A percentile compares a stretch with the other conserved stretches of the same genome.
Evolutionary conservation across 805 yeast species (phyloP).

Genomic region (Metschnikowia proteae): DNA sequence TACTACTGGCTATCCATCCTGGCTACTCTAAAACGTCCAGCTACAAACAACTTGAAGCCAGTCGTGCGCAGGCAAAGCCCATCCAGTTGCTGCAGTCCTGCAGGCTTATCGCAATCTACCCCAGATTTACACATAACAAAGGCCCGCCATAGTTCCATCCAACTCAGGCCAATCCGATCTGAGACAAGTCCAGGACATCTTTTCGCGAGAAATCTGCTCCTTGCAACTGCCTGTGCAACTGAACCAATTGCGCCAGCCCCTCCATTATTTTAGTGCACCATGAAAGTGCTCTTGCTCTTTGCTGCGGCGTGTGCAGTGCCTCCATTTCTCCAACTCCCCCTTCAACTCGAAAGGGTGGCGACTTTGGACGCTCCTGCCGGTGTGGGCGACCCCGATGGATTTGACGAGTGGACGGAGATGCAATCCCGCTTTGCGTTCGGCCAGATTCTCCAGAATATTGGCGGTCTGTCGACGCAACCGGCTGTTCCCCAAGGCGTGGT

Average conservation of each 20-base stretch:
- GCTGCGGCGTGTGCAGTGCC: constrained; percentile 2
- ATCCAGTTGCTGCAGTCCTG: not conserved
- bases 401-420: constrained; percentile 41
- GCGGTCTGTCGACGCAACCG: constrained; percentile 37
- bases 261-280: not conserved
- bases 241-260: not conserved
- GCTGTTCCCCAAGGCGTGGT: constrained; percentile 63
- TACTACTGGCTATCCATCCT: too few relatives aligned
- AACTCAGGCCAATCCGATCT: too few relatives aligned
- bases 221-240: not conserved
- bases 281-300: not conserved
- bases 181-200: too few relatives aligned
- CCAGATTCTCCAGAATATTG: constrained; percentile 52
- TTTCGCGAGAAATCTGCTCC: too few relatives aligned
- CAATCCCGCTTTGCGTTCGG: constrained; percentile 43
- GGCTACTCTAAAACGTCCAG: too few relatives aligned
- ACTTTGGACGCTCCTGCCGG: not conserved
- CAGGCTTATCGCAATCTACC: constrained; percentile 4
- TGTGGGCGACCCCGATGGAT: not conserved
- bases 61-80: not conserved
- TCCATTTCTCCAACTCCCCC: not conserved
- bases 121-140: constrained; percentile 1
- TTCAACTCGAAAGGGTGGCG: not conserved
- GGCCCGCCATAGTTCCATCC: too few relatives aligned
- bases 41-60: too few relatives aligned